Evolutionary conservation across 78 protist genomes (phyloP).

Genomic region (Planoprotostelium fungivorum): DNA sequence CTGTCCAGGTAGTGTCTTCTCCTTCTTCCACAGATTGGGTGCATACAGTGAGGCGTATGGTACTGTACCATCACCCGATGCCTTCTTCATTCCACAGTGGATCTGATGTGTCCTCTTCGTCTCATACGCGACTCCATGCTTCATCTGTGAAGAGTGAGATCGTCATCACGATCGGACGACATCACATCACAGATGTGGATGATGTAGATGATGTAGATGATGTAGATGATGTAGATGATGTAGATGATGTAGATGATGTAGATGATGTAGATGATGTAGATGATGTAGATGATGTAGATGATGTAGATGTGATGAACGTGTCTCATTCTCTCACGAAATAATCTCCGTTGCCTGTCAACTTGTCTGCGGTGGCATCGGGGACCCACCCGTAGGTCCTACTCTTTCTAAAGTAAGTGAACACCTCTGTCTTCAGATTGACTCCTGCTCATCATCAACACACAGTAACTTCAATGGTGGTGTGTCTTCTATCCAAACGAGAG

Average conservation of each 20-base stretch:
- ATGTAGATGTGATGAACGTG: too few species aligned
- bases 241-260: too few species aligned
- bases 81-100: neutral
- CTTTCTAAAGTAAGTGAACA: neutral
- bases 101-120: neutral
- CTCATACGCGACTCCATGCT: neutral
- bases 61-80: neutral
- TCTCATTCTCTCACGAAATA: neutral
- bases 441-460: neutral
- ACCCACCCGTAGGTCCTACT: neutral
- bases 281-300: too few species aligned
- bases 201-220: too few species aligned
- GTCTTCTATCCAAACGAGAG: neutral
- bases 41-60: neutral
- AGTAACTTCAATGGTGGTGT: too few species aligned
- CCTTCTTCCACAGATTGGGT: neutral
- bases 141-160: too few species aligned
- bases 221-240: too few species aligned
- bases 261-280: too few species aligned
- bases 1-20: neutral
- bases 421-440: neutral
- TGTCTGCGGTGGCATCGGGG: neutral
- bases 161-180: too few species aligned
- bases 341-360: neutral
- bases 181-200: too few species aligned